Evolutionary conservation across 148 eudicot species (phyloP).

Genomic region (Nepenthes gracilis): DNA sequence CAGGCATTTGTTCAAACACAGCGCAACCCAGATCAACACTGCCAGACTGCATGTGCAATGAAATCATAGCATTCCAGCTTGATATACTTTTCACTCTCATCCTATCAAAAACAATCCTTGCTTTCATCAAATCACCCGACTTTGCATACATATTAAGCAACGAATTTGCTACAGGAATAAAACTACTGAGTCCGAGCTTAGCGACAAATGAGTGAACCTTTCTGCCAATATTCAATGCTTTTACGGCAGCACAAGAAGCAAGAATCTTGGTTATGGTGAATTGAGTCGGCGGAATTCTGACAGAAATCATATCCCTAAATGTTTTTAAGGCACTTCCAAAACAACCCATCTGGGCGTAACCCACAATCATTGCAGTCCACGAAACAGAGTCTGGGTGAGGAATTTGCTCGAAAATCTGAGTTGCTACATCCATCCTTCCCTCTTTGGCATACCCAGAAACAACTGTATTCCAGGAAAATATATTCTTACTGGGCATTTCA

Average conservation of each 20-base stretch:
- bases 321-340: conserved; percentile 26
- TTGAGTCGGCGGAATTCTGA: conserved; percentile 33
- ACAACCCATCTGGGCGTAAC: conserved; percentile 41
- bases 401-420: conserved; percentile 22
- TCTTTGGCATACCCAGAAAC: conserved; percentile 55
- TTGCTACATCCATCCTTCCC: conserved; percentile 37
- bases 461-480: conserved; percentile 51
- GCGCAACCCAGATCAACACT: conserved; percentile 29
- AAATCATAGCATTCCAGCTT: conserved; percentile 52
- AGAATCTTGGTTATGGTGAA: conserved; percentile 54
- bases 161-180: conserved; percentile 56
- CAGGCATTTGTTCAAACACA: conserved; percentile 53
- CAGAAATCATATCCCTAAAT: conserved; percentile 43
- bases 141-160: conserved; percentile 76
- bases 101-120: conserved; percentile 35
- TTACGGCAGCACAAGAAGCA: conserved; percentile 45
- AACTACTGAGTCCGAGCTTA: conserved; percentile 41
- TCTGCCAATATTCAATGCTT: conserved; percentile 32
- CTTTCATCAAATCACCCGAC: conserved; percentile 41
- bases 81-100: conserved; percentile 41
- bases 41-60: conserved; percentile 52
- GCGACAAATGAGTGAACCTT: conserved; percentile 55
- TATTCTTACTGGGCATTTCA: conserved; percentile 48
- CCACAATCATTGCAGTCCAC: conserved; percentile 49
- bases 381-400: conserved; percentile 41